Percentiles rank a stretch among this genome's conserved stretches.
Conservation (phyloP, 352 stramenopile genomes). For the Globisporangium nodosum region DNA sequence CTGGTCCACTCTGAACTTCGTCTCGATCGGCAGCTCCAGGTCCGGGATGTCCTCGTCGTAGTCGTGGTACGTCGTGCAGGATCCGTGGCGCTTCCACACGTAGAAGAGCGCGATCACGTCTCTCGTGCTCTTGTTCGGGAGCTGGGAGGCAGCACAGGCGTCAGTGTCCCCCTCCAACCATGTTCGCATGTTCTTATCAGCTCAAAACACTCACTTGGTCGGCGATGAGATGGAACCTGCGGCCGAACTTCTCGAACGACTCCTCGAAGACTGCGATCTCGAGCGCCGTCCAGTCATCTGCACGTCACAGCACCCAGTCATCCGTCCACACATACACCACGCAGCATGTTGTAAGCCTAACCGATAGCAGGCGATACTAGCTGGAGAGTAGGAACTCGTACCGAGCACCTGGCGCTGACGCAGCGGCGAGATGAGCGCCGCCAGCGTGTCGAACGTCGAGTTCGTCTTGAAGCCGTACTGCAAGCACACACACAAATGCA, state of each 20-base stretch:
- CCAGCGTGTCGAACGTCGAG: slow-evolving; percentile 66
- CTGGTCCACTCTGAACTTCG: slow-evolving; percentile 50
- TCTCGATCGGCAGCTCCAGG: slow-evolving; percentile 46
- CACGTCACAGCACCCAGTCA: not conserved
- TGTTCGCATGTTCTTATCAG: no score
- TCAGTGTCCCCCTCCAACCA: not conserved
- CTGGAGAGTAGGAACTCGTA: slow-evolving; percentile 14
- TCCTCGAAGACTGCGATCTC: slow-evolving; percentile 81
- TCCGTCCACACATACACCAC: no score
- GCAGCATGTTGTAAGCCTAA: not conserved
- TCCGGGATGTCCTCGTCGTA: slow-evolving; percentile 45
- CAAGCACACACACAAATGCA: not conserved
- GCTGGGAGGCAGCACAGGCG: slow-evolving; percentile 17
- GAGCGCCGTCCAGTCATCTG: slow-evolving; percentile 71
- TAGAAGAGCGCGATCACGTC: slow-evolving; percentile 82
- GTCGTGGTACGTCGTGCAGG: slow-evolving; percentile 31
- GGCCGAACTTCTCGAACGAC: slow-evolving; percentile 63
- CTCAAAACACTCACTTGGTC: slow-evolving; percentile 32
- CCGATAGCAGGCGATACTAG: not conserved
- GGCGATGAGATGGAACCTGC: slow-evolving; percentile 74
- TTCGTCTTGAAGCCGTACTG: slow-evolving; percentile 66
- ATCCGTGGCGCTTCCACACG: slow-evolving; percentile 81
- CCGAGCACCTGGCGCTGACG: slow-evolving; percentile 63
- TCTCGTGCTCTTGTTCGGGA: slow-evolving; percentile 53
- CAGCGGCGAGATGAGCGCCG: slow-evolving; percentile 58